phyloP scores from a whole-genome alignment of 2,329 filamentous ascomycete genomes.

The Paracoccidioides brasiliensis region DNA sequence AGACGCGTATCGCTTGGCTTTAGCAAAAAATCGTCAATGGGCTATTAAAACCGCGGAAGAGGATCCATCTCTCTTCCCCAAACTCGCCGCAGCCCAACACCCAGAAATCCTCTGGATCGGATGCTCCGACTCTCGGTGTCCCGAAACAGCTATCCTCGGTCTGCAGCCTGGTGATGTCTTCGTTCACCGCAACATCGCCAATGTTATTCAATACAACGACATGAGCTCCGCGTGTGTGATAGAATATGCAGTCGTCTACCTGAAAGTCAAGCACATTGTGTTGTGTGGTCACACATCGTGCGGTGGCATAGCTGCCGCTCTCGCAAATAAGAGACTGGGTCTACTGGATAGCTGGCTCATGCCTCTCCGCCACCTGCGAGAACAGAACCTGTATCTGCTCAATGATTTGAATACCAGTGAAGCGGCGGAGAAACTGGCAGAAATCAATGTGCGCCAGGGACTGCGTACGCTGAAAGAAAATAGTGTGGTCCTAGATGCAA shows the following conservation, averaged over 20 bases:
- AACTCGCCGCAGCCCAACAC: constrained; percentile 52
- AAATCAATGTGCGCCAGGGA: constrained; percentile 62
- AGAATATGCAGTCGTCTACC: constrained; percentile 61
- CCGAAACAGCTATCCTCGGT: constrained; percentile 68
- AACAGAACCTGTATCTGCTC: constrained; percentile 40
- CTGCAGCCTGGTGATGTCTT: constrained; percentile 75
- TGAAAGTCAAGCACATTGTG: constrained; percentile 53
- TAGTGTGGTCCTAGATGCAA: constrained; percentile 54
- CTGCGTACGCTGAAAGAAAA: constrained; percentile 57
- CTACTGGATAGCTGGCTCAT: constrained; percentile 49
- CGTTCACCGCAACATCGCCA: constrained; percentile 83
- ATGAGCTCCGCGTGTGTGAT: constrained; percentile 63
- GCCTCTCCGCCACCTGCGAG: constrained; percentile 42
- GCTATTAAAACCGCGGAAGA: constrained; percentile 50
- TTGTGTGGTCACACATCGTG: constrained; percentile 50
- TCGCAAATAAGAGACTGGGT: constrained; percentile 45
- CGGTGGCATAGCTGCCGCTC: constrained; percentile 44
- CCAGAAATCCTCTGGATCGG: constrained; percentile 63
- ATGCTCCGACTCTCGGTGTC: constrained; percentile 73
- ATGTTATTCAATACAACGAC: constrained; percentile 63
- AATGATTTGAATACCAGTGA: constrained; percentile 35
- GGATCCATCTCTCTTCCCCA: constrained; percentile 59
- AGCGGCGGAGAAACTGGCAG: constrained; percentile 50
- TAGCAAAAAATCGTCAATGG: constrained; percentile 60
- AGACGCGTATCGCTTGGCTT: constrained; percentile 49